Conservation (phyloP, 345 rosid genomes). For the Hibiscus tridactylites region DNA sequence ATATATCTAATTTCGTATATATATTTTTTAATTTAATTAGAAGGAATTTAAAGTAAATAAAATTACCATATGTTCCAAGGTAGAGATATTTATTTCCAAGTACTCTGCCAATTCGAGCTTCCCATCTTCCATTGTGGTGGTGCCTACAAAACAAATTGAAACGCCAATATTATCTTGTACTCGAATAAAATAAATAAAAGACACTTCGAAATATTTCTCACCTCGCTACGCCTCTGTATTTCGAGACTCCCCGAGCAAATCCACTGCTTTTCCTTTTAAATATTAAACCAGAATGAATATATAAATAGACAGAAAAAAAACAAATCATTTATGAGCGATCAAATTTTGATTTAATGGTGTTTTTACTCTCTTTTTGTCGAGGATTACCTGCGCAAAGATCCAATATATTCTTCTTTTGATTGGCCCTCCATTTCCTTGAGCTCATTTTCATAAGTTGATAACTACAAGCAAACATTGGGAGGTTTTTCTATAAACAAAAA, state of each 20-base stretch:
- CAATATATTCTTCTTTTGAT: constrained; percentile 82
- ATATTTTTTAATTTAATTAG: background rate
- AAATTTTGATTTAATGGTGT: background rate
- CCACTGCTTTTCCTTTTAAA: constrained; percentile 79
- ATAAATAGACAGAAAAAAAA: too few relatives aligned
- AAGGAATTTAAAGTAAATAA: background rate
- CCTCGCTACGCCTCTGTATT: constrained; percentile 96
- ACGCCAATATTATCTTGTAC: background rate
- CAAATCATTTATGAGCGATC: background rate
- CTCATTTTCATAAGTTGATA: constrained; percentile 48
- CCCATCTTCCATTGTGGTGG: constrained; percentile 86
- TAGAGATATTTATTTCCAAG: constrained; percentile 67
- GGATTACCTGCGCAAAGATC: constrained; percentile 69
- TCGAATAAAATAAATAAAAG: too few relatives aligned
- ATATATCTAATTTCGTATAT: too few relatives aligned
- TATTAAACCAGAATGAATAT: background rate
- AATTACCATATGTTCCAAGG: constrained; percentile 63
- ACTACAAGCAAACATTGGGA: constrained; percentile 17
- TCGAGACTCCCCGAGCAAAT: constrained; percentile 90
- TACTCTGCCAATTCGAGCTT: constrained; percentile 66
- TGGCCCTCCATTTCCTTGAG: constrained; percentile 70
- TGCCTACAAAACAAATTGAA: constrained; percentile 26
- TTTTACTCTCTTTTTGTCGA: background rate
- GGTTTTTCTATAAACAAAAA: background rate
- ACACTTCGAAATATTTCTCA: constrained; percentile 1